Evolutionary conservation across 306 rosid species (phyloP).

Genomic region (Lagenaria siceraria): DNA sequence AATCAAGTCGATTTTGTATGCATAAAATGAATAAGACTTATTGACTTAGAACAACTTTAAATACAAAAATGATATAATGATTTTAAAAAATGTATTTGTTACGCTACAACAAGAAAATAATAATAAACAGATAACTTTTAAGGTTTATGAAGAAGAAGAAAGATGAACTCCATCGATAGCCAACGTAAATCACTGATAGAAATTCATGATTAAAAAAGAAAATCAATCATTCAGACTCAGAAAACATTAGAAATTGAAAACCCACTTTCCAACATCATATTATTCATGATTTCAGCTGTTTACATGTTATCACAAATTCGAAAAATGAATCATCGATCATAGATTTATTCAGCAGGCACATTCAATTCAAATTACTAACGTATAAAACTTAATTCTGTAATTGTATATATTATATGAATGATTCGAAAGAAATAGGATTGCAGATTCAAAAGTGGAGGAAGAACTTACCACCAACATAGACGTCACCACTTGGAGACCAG

Average conservation of each 20-base stretch:
- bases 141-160: background rate
- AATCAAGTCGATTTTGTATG: too few species aligned
- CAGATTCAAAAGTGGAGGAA: background rate
- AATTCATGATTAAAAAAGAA: background rate
- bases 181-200: background rate
- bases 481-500: constrained; percentile 81
- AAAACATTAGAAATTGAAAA: background rate
- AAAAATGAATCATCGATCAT: background rate
- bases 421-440: background rate
- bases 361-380: background rate
- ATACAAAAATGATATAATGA: too few species aligned
- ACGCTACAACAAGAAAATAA: too few species aligned
- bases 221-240: background rate
- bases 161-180: background rate
- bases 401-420: background rate
- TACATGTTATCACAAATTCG: background rate
- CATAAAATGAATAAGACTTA: too few species aligned
- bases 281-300: too few species aligned
- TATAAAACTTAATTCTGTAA: background rate
- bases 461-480: constrained; percentile 78
- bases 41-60: too few species aligned
- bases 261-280: background rate
- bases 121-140: too few species aligned
- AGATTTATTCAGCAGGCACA: background rate
- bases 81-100: too few species aligned